phyloP scores from a whole-genome alignment of 139 green algal species.

The Edaphochlamys debaryana region DNA sequence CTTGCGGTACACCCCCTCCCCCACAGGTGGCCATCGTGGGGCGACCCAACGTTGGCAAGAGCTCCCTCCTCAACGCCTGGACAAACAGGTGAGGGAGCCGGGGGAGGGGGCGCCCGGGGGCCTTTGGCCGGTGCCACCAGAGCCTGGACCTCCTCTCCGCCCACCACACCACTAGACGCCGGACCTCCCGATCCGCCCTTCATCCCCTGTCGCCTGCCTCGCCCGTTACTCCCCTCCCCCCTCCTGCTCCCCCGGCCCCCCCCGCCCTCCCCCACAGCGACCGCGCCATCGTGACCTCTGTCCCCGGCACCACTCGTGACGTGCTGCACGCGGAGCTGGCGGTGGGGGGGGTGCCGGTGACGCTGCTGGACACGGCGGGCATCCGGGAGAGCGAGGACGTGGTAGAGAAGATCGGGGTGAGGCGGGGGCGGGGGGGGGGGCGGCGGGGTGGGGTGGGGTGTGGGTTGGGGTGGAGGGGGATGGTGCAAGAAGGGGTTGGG shows the following conservation, averaged over 20 bases:
- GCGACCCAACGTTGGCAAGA: constrained; percentile 97
- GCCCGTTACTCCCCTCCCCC: no score
- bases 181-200: no score
- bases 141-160: no score
- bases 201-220: no score
- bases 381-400: constrained; percentile 81
- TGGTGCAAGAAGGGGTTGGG: no score
- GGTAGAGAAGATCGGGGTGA: constrained; percentile 90
- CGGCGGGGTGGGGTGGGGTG: not conserved
- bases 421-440: constrained; percentile 9
- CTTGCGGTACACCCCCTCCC: no score
- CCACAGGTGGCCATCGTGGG: constrained; percentile 90
- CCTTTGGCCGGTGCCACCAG: no score
- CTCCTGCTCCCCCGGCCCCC: no score
- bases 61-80: constrained; percentile 90
- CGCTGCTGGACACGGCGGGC: constrained; percentile 81
- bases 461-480: no score
- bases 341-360: constrained; percentile 87
- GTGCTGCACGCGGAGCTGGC: constrained; percentile 83
- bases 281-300: constrained; percentile 93
- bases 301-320: constrained; percentile 95
- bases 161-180: no score
- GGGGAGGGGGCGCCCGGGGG: no score
- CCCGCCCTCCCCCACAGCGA: constrained; percentile 32
- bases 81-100: constrained; percentile 60